Conservation (phyloP, 306 rosid species). For the Quillaja saponaria region DNA sequence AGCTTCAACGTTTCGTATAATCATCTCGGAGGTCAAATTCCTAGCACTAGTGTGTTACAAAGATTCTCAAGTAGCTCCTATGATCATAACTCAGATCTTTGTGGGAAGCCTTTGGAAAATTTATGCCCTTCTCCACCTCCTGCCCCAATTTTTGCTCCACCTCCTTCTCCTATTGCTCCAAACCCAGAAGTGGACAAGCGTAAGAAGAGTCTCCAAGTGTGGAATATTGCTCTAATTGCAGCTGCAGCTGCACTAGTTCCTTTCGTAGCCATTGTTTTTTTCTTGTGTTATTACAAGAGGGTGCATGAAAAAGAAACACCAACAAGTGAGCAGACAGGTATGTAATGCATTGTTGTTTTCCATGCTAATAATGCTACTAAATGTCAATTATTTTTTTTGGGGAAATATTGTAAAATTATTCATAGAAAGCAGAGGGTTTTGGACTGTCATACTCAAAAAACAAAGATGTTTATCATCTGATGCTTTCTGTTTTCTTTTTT, state of each 20-base stretch:
- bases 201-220: constrained; percentile 29
- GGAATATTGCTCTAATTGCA: constrained; percentile 45
- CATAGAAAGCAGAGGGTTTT: no score
- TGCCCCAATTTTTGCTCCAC: constrained; percentile 24
- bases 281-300: constrained; percentile 35
- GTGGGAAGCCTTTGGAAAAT: constrained; percentile 56
- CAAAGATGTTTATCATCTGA: not conserved
- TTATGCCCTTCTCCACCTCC: constrained; percentile 44
- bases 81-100: constrained; percentile 52
- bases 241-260: constrained; percentile 35
- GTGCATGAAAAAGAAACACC: constrained; percentile 33
- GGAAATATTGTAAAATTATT: no score
- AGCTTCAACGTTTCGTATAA: constrained; percentile 62
- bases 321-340: constrained; percentile 42
- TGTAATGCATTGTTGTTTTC: no score
- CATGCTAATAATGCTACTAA: constrained; percentile 7
- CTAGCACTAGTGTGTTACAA: constrained; percentile 47
- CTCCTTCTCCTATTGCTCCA: constrained; percentile 22
- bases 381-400: constrained; percentile 17
- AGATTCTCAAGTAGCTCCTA: constrained; percentile 49
- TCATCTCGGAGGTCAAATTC: constrained; percentile 57
- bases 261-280: constrained; percentile 32
- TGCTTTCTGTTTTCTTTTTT: not conserved
- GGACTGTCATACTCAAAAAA: no score
- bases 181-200: constrained; percentile 12